Percentiles rank a stretch among this genome's conserved stretches.
Evolutionary conservation across 2,329 filamentous ascomycete genomes (phyloP).

Genomic region (Blumeria hordei): DNA sequence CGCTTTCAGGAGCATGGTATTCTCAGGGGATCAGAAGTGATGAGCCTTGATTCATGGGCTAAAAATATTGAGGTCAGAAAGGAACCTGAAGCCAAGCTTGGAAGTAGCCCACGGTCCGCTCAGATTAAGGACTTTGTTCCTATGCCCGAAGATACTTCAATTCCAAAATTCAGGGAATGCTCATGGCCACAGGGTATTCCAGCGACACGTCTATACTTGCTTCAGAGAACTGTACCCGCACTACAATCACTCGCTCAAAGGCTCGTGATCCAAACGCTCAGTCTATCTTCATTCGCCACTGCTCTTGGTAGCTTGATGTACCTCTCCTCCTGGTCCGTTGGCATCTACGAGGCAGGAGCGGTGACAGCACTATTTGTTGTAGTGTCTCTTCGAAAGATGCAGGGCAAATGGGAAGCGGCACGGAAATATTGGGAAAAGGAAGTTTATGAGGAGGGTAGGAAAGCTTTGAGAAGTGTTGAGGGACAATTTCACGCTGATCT

Average conservation of each 20-base stretch:
- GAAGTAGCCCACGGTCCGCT: constrained; percentile 5
- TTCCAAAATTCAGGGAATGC: constrained; percentile 4
- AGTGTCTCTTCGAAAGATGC: constrained; percentile 33
- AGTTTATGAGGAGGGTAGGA: constrained; percentile 41
- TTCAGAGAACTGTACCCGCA: constrained; percentile 40
- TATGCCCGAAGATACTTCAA: constrained; percentile 5
- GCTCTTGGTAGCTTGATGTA: constrained; percentile 32
- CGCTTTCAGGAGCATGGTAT: constrained; percentile 43
- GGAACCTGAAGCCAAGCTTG: constrained; percentile 2
- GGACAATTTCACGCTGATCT: constrained; percentile 25
- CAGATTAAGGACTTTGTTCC: constrained; percentile 7
- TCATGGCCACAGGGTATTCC: constrained; percentile 54
- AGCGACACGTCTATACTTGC: constrained; percentile 40
- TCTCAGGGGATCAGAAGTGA: constrained; percentile 1
- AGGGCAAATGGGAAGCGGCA: constrained; percentile 36
- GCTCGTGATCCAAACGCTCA: constrained; percentile 46
- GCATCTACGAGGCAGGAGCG: constrained; percentile 35
- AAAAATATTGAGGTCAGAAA: constrained; percentile 2
- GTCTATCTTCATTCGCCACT: constrained; percentile 39
- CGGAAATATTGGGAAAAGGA: constrained; percentile 38
- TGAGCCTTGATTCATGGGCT: neutral
- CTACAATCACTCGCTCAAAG: constrained; percentile 50
- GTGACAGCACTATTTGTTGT: constrained; percentile 35
- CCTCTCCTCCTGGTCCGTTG: constrained; percentile 26
- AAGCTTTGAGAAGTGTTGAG: constrained; percentile 33